These are phyloP conservation scores for Xylaria sp. DNA, from an alignment of 2,329 filamentous ascomycete genomes.

Conservation along the genomic window DNA sequence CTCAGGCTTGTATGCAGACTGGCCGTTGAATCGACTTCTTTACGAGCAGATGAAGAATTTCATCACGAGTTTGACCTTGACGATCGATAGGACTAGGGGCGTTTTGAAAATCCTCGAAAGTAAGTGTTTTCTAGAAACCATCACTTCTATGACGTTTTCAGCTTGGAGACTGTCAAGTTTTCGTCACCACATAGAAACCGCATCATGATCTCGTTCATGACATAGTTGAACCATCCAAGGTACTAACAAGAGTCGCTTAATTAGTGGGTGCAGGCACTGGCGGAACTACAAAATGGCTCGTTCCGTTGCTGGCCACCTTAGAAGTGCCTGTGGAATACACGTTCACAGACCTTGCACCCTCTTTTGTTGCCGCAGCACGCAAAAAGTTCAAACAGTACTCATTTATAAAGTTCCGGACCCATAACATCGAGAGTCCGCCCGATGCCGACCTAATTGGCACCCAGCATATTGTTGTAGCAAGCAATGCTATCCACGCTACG, in stretches of 20 bases:
- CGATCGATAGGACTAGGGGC: too few species aligned
- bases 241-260: too few species aligned
- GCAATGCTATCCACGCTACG: slow-evolving; percentile 47
- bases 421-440: slow-evolving; percentile 41
- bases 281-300: slow-evolving; percentile 45
- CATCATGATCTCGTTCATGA: too few species aligned
- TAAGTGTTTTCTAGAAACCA: too few species aligned
- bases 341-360: slow-evolving; percentile 49
- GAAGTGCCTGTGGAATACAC: slow-evolving; percentile 46
- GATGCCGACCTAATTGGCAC: slow-evolving; percentile 17
- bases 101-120: too few species aligned
- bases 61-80: too few species aligned
- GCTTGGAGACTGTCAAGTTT: too few species aligned
- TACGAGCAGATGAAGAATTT: too few species aligned
- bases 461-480: slow-evolving; percentile 41
- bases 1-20: slow-evolving; percentile 44
- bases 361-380: slow-evolving; percentile 39
- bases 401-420: slow-evolving; percentile 35
- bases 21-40: slow-evolving; percentile 44
- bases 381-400: slow-evolving; percentile 31
- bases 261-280: slow-evolving; percentile 37
- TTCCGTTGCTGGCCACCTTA: slow-evolving; percentile 33
- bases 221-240: too few species aligned
- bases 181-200: too few species aligned
- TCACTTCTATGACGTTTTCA: too few species aligned